Base-by-base conservation (phyloP, 2,329 filamentous ascomycete species). In the Ustulina deusta region DNA sequence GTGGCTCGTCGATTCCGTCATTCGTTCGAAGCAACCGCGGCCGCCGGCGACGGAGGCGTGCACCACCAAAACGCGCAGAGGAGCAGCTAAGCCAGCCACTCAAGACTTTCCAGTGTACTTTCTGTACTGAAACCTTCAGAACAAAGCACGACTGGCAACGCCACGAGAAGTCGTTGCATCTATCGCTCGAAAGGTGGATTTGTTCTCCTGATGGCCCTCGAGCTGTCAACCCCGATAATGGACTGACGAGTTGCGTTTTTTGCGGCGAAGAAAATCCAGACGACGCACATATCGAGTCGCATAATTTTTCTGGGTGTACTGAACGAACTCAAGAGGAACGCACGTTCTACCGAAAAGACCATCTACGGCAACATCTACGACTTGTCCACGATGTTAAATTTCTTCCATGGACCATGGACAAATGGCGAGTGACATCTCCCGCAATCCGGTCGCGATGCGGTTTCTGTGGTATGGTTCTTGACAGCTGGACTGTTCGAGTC, bases 81-180 rank as follows among this genome's bases (percentile, higher is more conserved):
- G 81, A 83, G 15, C 77, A 75, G 7, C 77, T 85, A 1, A 72
- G 73, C 11, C 78, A 79, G 3, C 85, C 84, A 2, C 79, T 85
- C 65, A 87, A 87, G 74, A 87, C 86, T 1, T 89, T 86, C 77
- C 88, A 90, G 77, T 91, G 89, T 77, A 91, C 89, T 69, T 91
- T 91, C 81, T 91, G 89, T 77, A 90, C 89, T 6, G 88, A 90
- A 71, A 89, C 87, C 0, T 91, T 90, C 78, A 83, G 88, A 71
- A 90, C 88, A 3, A 91, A 91, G 76, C 87, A 91, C 73, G 89
- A 91, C 77, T 91, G 89, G 89, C 88, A 90, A 73, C 83, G 90
- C 66, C 90, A 93, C 76, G 90, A 93, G 74, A 90, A 90, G 72
- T 89, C 88, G 58, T 81, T 89, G 70, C 90, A 87, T 76, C 79